phyloP scores from a whole-genome alignment of 768 basidiomycete genomes.

The Leccinum disarticulatum region DNA sequence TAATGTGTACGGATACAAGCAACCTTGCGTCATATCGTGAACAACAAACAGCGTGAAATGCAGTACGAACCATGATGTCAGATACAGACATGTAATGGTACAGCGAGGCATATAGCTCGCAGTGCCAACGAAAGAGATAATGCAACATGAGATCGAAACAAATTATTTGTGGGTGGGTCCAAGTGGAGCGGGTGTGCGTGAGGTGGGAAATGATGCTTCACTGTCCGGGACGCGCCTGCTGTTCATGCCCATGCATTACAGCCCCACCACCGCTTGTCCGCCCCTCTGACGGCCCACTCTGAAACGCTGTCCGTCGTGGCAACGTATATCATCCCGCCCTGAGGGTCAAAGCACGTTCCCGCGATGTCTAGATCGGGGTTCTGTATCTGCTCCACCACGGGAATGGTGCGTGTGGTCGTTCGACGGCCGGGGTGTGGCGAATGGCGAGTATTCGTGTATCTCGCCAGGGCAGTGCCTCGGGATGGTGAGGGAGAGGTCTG shows the following conservation, averaged over 20 bases:
- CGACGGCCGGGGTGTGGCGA: slow-evolving; percentile 20
- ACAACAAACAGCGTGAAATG: slow-evolving; percentile 8
- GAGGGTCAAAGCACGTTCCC: slow-evolving; percentile 73
- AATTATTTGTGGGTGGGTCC: slow-evolving; percentile 6
- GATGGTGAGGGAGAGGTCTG: slow-evolving; percentile 26
- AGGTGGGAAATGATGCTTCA: not conserved
- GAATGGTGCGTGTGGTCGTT: slow-evolving; percentile 11
- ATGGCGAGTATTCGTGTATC: slow-evolving; percentile 21
- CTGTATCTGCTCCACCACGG: slow-evolving; percentile 12
- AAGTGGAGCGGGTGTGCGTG: not conserved
- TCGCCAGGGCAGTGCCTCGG: slow-evolving; percentile 18
- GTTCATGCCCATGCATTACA: slow-evolving; percentile 45
- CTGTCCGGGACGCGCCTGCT: not conserved
- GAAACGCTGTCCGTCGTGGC: slow-evolving; percentile 64
- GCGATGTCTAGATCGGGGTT: slow-evolving; percentile 52
- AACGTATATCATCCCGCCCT: slow-evolving; percentile 65
- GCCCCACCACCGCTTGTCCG: slow-evolving; percentile 74
- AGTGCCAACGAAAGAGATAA: slow-evolving; percentile 3
- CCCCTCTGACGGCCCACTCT: slow-evolving; percentile 74
- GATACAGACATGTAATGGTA: slow-evolving; percentile 22
- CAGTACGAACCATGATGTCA: slow-evolving; percentile 6
- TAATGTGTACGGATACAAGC: slow-evolving; percentile 8
- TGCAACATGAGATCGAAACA: slow-evolving; percentile 8
- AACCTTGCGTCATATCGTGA: not conserved
- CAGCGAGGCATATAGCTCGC: slow-evolving; percentile 19